phyloP scores from a whole-genome alignment of 1,284 basidiomycete species.

The Rhodotorula sp. region DNA sequence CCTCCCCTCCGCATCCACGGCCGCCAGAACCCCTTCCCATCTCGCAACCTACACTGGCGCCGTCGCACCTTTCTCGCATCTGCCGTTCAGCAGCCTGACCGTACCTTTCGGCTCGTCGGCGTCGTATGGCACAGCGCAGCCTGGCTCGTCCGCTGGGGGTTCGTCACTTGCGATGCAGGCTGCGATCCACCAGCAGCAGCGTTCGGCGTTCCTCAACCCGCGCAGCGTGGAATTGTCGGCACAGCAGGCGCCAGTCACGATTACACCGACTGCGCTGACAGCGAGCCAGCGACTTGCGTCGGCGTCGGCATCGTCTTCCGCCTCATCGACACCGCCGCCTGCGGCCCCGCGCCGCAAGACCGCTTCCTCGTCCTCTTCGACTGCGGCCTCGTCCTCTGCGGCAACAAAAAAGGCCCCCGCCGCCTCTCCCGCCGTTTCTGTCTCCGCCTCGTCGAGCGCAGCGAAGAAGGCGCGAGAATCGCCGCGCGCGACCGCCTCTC shows the following conservation, averaged over 20 bases:
- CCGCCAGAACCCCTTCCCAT: not conserved
- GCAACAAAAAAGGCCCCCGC: not conserved
- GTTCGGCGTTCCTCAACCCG: not conserved
- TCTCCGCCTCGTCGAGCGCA: not conserved
- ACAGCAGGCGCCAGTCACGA: not conserved
- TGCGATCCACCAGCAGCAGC: slow-evolving; percentile 3
- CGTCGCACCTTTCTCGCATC: slow-evolving; percentile 8
- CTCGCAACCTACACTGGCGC: not conserved
- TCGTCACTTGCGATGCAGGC: not conserved
- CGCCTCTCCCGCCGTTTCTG: not conserved
- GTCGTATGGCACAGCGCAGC: not conserved
- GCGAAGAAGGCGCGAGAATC: not conserved
- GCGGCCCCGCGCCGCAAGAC: not conserved
- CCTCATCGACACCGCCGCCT: not conserved
- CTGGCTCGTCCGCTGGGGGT: not conserved
- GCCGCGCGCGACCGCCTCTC: not conserved
- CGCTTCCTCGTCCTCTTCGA: not conserved
- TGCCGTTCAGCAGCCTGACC: not conserved
- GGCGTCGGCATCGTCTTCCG: not conserved
- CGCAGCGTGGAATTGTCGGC: not conserved
- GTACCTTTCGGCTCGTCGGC: not conserved
- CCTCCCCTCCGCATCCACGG: too few species aligned
- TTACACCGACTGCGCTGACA: slow-evolving; percentile 5
- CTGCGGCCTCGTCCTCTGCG: not conserved
- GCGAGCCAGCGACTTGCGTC: too few species aligned